These are phyloP conservation scores for Phytophthora melonis DNA, from an alignment of 352 stramenopile genomes.

Conservation along the genomic window DNA sequence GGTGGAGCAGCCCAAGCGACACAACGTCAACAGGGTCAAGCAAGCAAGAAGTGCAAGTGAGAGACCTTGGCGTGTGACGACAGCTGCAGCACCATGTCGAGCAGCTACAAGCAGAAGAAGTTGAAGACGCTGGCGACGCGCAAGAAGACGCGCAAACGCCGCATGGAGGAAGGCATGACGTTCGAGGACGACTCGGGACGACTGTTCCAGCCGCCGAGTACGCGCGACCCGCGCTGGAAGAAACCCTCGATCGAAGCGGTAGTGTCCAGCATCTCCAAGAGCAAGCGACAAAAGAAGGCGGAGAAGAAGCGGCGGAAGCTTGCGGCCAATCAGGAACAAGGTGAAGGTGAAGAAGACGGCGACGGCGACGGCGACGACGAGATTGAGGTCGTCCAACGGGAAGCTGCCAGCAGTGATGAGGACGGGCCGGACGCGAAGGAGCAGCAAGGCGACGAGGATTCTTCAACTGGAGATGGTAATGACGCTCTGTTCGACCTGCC, in stretches of 20 bases:
- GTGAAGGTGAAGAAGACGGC: conserved; percentile 8
- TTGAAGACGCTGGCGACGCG: conserved; percentile 80
- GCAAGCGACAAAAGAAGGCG: conserved; percentile 41
- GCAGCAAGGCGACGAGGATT: conserved; percentile 24
- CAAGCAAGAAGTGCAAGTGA: not conserved
- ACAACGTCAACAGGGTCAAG: conserved; percentile 16
- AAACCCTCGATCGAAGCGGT: conserved; percentile 61
- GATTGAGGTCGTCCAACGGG: conserved; percentile 34
- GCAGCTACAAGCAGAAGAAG: conserved; percentile 90
- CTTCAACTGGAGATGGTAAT: conserved; percentile 22
- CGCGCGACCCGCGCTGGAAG: conserved; percentile 78
- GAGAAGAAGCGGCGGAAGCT: conserved; percentile 56
- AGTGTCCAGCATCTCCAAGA: conserved; percentile 44
- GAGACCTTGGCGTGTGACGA: not conserved
- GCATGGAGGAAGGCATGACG: conserved; percentile 62
- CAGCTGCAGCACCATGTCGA: conserved; percentile 60
- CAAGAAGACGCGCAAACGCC: conserved; percentile 85
- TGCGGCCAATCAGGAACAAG: conserved; percentile 17
- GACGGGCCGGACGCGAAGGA: conserved; percentile 23
- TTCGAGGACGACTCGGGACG: conserved; percentile 75
- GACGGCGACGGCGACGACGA: conserved; percentile 29
- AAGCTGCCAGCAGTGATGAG: conserved; percentile 24
- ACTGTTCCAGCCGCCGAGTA: conserved; percentile 77
- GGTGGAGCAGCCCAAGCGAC: conserved; percentile 23
- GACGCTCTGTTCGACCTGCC: conserved; percentile 16